Conservation (phyloP, 805 yeast genomes). For the Debaryomyces prosopidis region DNA sequence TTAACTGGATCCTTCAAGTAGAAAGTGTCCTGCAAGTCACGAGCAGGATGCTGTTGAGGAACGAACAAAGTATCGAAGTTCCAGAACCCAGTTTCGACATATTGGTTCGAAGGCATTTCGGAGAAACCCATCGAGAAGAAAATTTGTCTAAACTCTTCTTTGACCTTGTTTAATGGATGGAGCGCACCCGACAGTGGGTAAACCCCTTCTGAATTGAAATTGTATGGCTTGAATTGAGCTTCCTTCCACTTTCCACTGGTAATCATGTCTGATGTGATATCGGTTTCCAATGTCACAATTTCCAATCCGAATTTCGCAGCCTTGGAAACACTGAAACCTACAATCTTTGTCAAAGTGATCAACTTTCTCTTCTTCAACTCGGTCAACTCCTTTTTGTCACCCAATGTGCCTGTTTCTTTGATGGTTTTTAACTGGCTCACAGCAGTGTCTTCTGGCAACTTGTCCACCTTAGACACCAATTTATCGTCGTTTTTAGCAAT, state of each 20-base stretch:
- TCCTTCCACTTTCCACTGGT: constrained; percentile 78
- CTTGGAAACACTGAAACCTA: constrained; percentile 74
- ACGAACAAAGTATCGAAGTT: constrained; percentile 94
- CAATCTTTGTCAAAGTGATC: constrained; percentile 63
- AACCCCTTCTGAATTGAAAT: constrained; percentile 93
- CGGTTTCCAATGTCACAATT: constrained; percentile 84
- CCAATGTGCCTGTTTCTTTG: constrained; percentile 52
- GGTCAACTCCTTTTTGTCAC: constrained; percentile 63
- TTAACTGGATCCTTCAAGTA: constrained; percentile 88
- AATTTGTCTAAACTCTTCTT: constrained; percentile 97
- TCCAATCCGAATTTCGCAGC: constrained; percentile 83
- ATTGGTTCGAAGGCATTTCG: constrained; percentile 98
- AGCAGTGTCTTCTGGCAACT: constrained; percentile 65
- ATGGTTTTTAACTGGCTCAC: constrained; percentile 63
- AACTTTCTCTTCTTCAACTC: constrained; percentile 96
- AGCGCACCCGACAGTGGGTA: constrained; percentile 86
- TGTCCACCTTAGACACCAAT: constrained; percentile 60
- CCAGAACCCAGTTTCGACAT: constrained; percentile 99
- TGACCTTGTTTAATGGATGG: constrained; percentile 94
- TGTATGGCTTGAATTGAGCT: constrained; percentile 88
- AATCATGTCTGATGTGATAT: constrained; percentile 92
- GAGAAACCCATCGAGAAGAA: constrained; percentile 98
- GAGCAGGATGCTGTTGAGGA: constrained; percentile 99
- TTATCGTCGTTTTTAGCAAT: constrained; percentile 82
- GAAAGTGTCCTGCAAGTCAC: constrained; percentile 98